Percentiles rank a stretch among this genome's conserved stretches.
Conservation (phyloP, 805 yeast species). For the Komagataella pastoris region DNA sequence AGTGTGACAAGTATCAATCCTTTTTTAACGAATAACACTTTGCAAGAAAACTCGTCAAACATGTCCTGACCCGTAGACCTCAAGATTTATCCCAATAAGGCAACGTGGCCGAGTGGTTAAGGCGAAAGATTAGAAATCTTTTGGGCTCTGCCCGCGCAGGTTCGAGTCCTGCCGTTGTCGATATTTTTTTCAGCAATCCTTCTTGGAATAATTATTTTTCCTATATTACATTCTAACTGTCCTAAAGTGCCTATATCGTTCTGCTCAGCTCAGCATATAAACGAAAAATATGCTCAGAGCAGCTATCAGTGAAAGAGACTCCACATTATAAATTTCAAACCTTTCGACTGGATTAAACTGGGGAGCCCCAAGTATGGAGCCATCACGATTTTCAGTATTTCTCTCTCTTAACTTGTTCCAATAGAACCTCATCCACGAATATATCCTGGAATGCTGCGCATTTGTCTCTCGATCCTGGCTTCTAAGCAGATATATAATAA, state of each 20-base stretch:
- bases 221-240: not conserved
- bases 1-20: no score
- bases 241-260: not conserved
- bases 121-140: constrained; percentile 50
- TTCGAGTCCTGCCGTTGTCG: constrained; percentile 6
- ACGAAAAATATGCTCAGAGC: not conserved
- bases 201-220: not conserved
- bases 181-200: not conserved
- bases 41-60: not conserved
- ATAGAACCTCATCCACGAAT: not conserved
- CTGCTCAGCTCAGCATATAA: not conserved
- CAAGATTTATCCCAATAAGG: constrained; percentile 6
- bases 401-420: not conserved
- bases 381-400: not conserved
- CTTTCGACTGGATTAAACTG: not conserved
- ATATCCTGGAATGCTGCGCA: not conserved
- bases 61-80: not conserved
- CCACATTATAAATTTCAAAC: not conserved
- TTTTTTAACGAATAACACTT: no score
- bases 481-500: not conserved
- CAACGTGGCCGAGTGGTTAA: constrained; percentile 51
- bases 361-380: not conserved
- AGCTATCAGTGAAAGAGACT: not conserved
- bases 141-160: constrained; percentile 6
- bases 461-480: not conserved